Percentiles rank a stretch among this genome's conserved stretches.
Evolutionary conservation across 768 basidiomycete genomes (phyloP).

Genomic region (Termitomyces sp.): DNA sequence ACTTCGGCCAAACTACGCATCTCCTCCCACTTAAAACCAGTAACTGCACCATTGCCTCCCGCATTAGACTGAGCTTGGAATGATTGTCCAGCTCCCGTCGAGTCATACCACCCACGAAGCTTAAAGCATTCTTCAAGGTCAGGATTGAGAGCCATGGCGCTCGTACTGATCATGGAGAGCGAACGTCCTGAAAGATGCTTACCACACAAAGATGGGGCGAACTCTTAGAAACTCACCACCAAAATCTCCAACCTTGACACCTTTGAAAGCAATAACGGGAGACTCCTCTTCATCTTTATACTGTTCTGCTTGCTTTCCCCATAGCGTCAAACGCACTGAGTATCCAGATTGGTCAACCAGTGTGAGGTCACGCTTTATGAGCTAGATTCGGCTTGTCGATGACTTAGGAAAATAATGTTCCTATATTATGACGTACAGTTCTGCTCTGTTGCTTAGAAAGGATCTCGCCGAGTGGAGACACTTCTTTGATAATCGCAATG

Average conservation of each 20-base stretch:
- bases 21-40: slow-evolving; percentile 63
- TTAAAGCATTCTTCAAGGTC: slow-evolving; percentile 86
- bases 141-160: slow-evolving; percentile 80
- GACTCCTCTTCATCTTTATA: slow-evolving; percentile 46
- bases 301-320: slow-evolving; percentile 92
- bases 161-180: slow-evolving; percentile 77
- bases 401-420: not conserved
- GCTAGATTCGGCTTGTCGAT: slow-evolving; percentile 31
- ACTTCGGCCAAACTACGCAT: slow-evolving; percentile 71
- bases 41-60: slow-evolving; percentile 24
- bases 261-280: slow-evolving; percentile 89
- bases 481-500: slow-evolving; percentile 80
- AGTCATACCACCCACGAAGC: slow-evolving; percentile 91
- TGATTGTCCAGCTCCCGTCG: slow-evolving; percentile 48
- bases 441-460: slow-evolving; percentile 69
- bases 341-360: slow-evolving; percentile 81
- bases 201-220: not conserved
- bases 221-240: slow-evolving; percentile 43
- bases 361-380: slow-evolving; percentile 84
- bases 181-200: slow-evolving; percentile 55
- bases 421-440: slow-evolving; percentile 35
- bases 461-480: slow-evolving; percentile 61
- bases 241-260: slow-evolving; percentile 90
- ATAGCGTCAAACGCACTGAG: slow-evolving; percentile 81
- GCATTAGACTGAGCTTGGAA: slow-evolving; percentile 70